Evolutionary conservation across 208 protist genomes (phyloP).

Genomic region (Leishmania tarentolae): DNA sequence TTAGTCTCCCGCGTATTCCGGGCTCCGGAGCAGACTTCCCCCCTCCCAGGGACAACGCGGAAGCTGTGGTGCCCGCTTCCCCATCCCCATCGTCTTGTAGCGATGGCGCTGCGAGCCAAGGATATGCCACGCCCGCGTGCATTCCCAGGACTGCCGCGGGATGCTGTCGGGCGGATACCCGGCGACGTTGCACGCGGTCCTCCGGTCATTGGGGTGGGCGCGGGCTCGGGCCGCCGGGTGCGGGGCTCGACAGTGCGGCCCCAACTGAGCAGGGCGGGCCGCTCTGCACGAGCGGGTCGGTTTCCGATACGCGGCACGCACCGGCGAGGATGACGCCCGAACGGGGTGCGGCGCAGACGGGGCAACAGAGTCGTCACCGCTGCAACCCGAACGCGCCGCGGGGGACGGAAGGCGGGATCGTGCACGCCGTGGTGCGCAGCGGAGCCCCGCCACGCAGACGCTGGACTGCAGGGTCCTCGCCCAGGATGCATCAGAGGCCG

Average conservation of each 20-base stretch:
- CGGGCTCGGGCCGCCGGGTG: neutral
- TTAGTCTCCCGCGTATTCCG: neutral
- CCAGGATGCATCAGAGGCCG: no score
- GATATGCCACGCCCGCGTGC: neutral
- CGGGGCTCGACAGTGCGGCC: neutral
- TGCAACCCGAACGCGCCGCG: no score
- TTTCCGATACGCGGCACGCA: neutral
- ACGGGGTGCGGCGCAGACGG: neutral
- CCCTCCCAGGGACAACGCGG: no score
- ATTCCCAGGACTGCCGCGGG: neutral
- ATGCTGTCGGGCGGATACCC: neutral
- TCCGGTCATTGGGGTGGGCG: neutral
- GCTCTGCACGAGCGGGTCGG: no score
- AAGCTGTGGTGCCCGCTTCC: no score
- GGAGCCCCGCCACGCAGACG: no score
- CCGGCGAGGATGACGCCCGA: neutral
- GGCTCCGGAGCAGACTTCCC: no score
- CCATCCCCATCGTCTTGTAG: no score
- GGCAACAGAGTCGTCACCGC: neutral
- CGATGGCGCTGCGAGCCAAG: neutral
- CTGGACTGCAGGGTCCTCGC: no score
- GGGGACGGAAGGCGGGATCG: no score
- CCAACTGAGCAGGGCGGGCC: no score
- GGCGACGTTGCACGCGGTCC: neutral
- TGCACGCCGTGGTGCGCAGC: no score